These are phyloP conservation scores for Stropharia rugosoannulata DNA, from an alignment of 768 basidiomycete species.

Conservation along the genomic window DNA sequence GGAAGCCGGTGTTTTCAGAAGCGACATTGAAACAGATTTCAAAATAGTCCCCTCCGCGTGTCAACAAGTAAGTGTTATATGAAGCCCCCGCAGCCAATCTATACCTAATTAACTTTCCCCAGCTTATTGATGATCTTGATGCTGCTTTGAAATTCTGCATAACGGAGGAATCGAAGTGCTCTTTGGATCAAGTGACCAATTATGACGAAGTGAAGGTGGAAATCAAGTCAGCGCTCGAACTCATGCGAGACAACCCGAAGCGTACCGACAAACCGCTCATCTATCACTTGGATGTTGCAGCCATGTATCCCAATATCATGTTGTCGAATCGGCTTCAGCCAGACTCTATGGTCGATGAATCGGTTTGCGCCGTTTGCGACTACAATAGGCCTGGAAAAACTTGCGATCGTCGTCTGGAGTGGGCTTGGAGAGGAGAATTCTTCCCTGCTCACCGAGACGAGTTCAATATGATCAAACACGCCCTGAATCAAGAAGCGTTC, in stretches of 20 bases:
- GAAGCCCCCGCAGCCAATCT: neutral
- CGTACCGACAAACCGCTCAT: constrained; percentile 92
- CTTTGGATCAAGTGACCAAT: constrained; percentile 85
- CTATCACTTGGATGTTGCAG: constrained; percentile 98
- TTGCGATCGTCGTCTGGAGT: constrained; percentile 90
- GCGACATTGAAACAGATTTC: constrained; percentile 93
- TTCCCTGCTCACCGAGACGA: constrained; percentile 98
- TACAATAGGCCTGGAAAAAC: constrained; percentile 95
- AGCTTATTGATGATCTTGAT: constrained; percentile 95
- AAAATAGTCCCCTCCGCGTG: constrained; percentile 88
- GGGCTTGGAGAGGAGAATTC: constrained; percentile 99
- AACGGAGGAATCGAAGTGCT: constrained; percentile 76
- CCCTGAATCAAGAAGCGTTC: constrained; percentile 92
- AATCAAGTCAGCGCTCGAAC: constrained; percentile 76
- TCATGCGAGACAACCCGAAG: constrained; percentile 88
- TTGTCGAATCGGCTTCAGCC: constrained; percentile 98
- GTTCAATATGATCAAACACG: constrained; percentile 98
- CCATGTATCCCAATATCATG: constrained; percentile 99
- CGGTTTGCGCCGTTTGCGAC: constrained; percentile 97
- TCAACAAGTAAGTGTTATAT: constrained; percentile 57
- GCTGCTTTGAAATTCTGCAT: constrained; percentile 89
- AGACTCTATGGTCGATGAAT: constrained; percentile 96
- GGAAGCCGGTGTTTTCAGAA: constrained; percentile 97
- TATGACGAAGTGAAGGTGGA: constrained; percentile 88
- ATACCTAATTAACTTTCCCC: neutral